These are phyloP conservation scores for Chaetomium globosum DNA, from an alignment of 2,329 filamentous ascomycete species.

Conservation along the genomic window DNA sequence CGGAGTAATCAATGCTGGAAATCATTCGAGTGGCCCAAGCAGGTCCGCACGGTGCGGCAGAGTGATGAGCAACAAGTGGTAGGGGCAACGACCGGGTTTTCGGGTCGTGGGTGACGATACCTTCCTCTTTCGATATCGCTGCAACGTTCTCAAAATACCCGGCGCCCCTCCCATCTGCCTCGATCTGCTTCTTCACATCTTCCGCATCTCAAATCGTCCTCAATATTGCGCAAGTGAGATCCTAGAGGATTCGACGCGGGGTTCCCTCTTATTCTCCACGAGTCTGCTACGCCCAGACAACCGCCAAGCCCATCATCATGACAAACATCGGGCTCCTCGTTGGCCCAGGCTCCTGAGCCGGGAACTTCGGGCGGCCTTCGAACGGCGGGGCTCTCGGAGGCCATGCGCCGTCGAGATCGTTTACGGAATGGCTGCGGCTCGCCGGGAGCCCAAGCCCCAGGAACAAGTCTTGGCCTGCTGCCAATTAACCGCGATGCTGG, in stretches of 20 bases:
- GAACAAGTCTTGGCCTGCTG: slow-evolving; percentile 25
- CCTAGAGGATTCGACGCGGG: slow-evolving; percentile 18
- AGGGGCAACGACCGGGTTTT: slow-evolving; percentile 17
- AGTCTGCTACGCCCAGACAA: not conserved
- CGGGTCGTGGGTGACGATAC: slow-evolving; percentile 22
- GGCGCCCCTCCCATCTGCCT: not conserved
- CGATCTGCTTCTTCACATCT: not conserved
- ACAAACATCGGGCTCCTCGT: slow-evolving; percentile 13
- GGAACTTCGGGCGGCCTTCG: not conserved
- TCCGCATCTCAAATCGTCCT: not conserved
- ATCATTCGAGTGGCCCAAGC: not conserved
- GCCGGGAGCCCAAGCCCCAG: slow-evolving; percentile 35
- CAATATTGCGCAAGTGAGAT: slow-evolving; percentile 5
- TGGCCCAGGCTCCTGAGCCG: slow-evolving; percentile 8
- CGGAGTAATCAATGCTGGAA: not conserved
- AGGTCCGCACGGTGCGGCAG: not conserved
- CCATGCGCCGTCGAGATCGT: slow-evolving; percentile 28
- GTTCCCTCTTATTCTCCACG: slow-evolving; percentile 10
- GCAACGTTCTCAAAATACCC: slow-evolving; percentile 20
- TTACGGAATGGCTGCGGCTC: slow-evolving; percentile 36
- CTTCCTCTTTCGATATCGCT: slow-evolving; percentile 13
- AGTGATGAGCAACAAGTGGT: not conserved
- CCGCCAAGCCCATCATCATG: slow-evolving; percentile 7
- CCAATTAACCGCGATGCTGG: slow-evolving; percentile 15
- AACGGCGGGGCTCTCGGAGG: slow-evolving; percentile 30